Conservation (phyloP, 2,329 filamentous ascomycete genomes). For the Sarocladium strictum region DNA sequence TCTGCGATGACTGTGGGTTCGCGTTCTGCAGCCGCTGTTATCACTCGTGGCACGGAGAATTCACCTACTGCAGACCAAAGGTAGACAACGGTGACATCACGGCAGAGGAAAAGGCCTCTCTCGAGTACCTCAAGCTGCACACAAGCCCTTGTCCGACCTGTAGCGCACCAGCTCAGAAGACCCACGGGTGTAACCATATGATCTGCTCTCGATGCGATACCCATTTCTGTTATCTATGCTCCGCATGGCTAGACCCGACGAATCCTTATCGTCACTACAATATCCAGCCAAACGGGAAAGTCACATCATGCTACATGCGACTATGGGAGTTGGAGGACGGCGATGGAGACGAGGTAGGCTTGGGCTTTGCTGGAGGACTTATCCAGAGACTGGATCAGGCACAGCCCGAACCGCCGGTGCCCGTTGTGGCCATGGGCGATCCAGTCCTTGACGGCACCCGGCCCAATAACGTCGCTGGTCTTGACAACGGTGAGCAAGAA, state of each 20-base stretch:
- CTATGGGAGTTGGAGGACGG: constrained; percentile 87
- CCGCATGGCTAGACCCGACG: constrained; percentile 70
- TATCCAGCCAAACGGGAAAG: constrained; percentile 41
- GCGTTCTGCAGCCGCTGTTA: constrained; percentile 72
- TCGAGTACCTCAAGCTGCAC: constrained; percentile 75
- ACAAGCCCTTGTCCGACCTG: constrained; percentile 90
- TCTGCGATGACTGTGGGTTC: constrained; percentile 84
- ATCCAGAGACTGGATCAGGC: constrained; percentile 11
- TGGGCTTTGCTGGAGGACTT: constrained; percentile 36
- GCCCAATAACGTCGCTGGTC: not conserved
- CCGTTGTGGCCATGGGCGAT: not conserved
- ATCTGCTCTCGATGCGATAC: constrained; percentile 82
- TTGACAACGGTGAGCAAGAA: constrained; percentile 22
- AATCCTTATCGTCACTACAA: constrained; percentile 94
- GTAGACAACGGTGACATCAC: constrained; percentile 65
- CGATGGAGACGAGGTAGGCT: constrained; percentile 54
- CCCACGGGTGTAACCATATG: constrained; percentile 95
- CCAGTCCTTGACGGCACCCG: not conserved
- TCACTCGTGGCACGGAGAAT: constrained; percentile 90
- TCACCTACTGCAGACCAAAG: constrained; percentile 61
- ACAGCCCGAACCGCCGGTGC: constrained; percentile 11
- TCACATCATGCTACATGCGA: constrained; percentile 70
- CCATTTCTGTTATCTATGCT: constrained; percentile 94
- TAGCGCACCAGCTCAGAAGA: constrained; percentile 78
- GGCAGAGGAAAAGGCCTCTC: constrained; percentile 77